phyloP scores from a whole-genome alignment of 805 yeast genomes.

The Wickerhamiella cacticola region DNA sequence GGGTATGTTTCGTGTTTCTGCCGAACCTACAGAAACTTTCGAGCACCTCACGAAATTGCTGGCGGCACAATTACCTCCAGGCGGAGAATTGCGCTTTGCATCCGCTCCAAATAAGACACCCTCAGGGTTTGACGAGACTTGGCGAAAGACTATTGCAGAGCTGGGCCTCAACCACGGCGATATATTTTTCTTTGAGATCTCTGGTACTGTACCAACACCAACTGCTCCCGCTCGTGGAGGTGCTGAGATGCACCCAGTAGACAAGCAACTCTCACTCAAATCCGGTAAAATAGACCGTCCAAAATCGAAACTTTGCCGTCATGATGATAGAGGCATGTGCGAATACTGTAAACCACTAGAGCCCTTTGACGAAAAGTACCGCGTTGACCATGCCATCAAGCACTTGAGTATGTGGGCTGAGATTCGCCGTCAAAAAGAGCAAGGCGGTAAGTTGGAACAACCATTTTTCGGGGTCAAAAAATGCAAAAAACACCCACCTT shows the following conservation, averaged over 20 bases:
- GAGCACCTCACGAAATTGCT: conserved; percentile 31
- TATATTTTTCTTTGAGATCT: conserved; percentile 34
- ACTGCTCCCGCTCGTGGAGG: not conserved
- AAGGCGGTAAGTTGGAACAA: conserved; percentile 58
- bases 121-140: conserved; percentile 31
- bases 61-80: conserved; percentile 28
- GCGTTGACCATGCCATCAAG: conserved; percentile 63
- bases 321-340: conserved; percentile 92
- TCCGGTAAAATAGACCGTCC: conserved; percentile 63
- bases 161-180: conserved; percentile 44
- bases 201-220: not conserved
- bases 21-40: conserved; percentile 38
- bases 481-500: conserved; percentile 81
- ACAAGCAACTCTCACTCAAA: conserved; percentile 48
- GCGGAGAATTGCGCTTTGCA: conserved; percentile 31
- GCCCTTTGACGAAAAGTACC: conserved; percentile 81
- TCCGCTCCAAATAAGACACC: conserved; percentile 34
- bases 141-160: conserved; percentile 29
- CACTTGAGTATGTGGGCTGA: conserved; percentile 82
- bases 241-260: conserved; percentile 36
- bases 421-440: conserved; percentile 52
- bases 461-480: conserved; percentile 53
- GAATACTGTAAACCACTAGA: conserved; percentile 93
- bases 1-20: conserved; percentile 63
- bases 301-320: conserved; percentile 58